phyloP scores from a whole-genome alignment of 305 asterid genomes.

The Lippia alba region DNA sequence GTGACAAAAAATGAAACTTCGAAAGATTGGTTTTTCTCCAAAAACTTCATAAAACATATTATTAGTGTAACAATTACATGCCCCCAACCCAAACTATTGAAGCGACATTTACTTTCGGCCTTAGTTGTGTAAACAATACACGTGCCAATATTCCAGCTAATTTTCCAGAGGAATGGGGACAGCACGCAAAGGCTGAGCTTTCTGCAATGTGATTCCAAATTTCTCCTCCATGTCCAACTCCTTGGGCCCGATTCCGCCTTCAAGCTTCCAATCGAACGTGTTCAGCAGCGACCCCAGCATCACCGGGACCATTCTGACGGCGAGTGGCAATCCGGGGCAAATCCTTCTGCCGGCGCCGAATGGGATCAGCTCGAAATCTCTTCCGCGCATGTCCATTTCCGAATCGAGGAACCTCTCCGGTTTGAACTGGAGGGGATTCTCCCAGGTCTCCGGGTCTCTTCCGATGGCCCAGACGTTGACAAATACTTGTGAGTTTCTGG shows the following conservation, averaged over 20 bases:
- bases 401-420: slow-evolving; percentile 60
- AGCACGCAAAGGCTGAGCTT: slow-evolving; percentile 53
- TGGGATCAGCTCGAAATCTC: slow-evolving; percentile 60
- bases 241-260: slow-evolving; percentile 39
- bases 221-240: slow-evolving; percentile 62
- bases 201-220: slow-evolving; percentile 58
- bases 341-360: slow-evolving; percentile 71
- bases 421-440: slow-evolving; percentile 47
- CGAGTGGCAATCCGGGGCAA: slow-evolving; percentile 66
- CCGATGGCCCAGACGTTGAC: slow-evolving; percentile 66
- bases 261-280: slow-evolving; percentile 62
- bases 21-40: too few species aligned
- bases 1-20: too few species aligned
- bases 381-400: slow-evolving; percentile 49
- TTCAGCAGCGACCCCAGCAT: slow-evolving; percentile 65
- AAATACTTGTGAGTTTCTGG: slow-evolving; percentile 48
- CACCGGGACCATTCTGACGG: slow-evolving; percentile 51
- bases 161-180: slow-evolving; percentile 45
- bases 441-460: slow-evolving; percentile 50
- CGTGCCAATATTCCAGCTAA: not conserved
- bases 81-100: too few species aligned
- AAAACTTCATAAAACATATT: too few species aligned
- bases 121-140: not conserved
- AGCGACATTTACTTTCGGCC: not conserved
- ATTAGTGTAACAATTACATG: too few species aligned